phyloP scores from a whole-genome alignment of 805 yeast species.

The Dipodascus albidus region DNA sequence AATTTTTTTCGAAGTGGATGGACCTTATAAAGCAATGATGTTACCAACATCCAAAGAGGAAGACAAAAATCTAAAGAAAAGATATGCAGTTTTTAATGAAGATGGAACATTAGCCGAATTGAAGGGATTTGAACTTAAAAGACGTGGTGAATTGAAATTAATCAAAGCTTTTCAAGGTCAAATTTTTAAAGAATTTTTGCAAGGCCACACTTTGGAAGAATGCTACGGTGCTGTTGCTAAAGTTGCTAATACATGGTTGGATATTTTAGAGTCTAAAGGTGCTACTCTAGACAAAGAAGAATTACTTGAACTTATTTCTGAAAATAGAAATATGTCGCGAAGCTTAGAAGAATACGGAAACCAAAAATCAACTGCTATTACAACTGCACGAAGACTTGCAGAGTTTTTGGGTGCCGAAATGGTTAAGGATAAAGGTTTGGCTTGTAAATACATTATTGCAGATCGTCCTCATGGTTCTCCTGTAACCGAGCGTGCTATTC shows the following conservation, averaged over 20 bases:
- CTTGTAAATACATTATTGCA: slow-evolving; percentile 87
- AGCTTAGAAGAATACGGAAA: slow-evolving; percentile 77
- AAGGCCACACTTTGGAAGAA: slow-evolving; percentile 64
- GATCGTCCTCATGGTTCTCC: slow-evolving; percentile 76
- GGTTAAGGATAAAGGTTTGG: slow-evolving; percentile 93
- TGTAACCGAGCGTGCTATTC: slow-evolving; percentile 91
- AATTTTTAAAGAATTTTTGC: slow-evolving; percentile 80
- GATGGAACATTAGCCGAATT: slow-evolving; percentile 92
- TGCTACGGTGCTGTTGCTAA: slow-evolving; percentile 86
- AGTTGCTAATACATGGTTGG: slow-evolving; percentile 94
- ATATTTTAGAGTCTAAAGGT: slow-evolving; percentile 82
- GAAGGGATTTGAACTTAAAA: slow-evolving; percentile 91
- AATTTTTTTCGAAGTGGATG: slow-evolving; percentile 96
- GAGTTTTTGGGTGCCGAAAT: slow-evolving; percentile 92
- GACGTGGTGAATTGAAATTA: slow-evolving; percentile 91
- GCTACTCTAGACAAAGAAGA: slow-evolving; percentile 85
- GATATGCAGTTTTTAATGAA: slow-evolving; percentile 93
- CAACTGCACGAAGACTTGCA: slow-evolving; percentile 87
- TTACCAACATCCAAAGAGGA: slow-evolving; percentile 96
- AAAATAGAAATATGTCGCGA: slow-evolving; percentile 90
- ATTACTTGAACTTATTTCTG: slow-evolving; percentile 87
- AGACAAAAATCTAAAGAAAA: slow-evolving; percentile 83
- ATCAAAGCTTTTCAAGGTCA: slow-evolving; percentile 94
- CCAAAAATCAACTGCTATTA: slow-evolving; percentile 89
- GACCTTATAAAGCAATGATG: slow-evolving; percentile 96